These are phyloP conservation scores for Lindgomyces ingoldianus DNA, from an alignment of 495 filamentous ascomycete genomes.

Conservation along the genomic window DNA sequence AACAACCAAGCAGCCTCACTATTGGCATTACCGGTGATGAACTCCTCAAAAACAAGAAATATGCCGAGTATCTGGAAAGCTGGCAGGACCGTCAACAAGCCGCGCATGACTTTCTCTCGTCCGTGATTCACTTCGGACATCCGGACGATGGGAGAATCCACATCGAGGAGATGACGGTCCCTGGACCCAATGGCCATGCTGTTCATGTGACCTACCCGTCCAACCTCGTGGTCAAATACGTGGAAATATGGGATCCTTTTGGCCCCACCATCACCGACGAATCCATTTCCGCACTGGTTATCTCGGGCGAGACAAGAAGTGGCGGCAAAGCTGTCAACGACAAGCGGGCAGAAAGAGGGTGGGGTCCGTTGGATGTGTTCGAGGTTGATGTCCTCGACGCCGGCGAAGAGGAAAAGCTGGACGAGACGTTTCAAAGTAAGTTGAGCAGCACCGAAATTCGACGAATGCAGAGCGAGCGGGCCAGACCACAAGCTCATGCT, in stretches of 20 bases:
- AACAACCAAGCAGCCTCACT: conserved; percentile 57
- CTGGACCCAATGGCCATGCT: conserved; percentile 55
- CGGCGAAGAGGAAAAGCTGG: conserved; percentile 55
- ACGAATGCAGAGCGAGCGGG: conserved; percentile 48
- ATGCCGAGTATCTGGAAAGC: conserved; percentile 71
- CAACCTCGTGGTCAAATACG: conserved; percentile 63
- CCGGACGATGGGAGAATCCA: conserved; percentile 42
- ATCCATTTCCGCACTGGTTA: conserved; percentile 74
- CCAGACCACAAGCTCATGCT: background rate
- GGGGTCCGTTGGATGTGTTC: conserved; percentile 73
- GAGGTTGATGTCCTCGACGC: conserved; percentile 89
- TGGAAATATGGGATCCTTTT: conserved; percentile 84
- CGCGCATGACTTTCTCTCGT: conserved; percentile 69
- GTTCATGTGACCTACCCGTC: conserved; percentile 53
- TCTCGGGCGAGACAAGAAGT: conserved; percentile 84
- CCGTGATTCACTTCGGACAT: conserved; percentile 62
- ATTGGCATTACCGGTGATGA: conserved; percentile 88
- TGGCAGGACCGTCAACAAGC: conserved; percentile 72
- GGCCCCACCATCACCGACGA: conserved; percentile 89
- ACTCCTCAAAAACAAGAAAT: conserved; percentile 84
- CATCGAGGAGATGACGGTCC: conserved; percentile 38
- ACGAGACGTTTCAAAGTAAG: conserved; percentile 70
- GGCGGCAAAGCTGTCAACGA: conserved; percentile 84
- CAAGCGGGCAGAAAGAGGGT: conserved; percentile 74
- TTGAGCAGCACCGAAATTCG: conserved; percentile 78